phyloP scores from a whole-genome alignment of 2,329 filamentous ascomycete genomes.

The Neurospora crassa region DNA sequence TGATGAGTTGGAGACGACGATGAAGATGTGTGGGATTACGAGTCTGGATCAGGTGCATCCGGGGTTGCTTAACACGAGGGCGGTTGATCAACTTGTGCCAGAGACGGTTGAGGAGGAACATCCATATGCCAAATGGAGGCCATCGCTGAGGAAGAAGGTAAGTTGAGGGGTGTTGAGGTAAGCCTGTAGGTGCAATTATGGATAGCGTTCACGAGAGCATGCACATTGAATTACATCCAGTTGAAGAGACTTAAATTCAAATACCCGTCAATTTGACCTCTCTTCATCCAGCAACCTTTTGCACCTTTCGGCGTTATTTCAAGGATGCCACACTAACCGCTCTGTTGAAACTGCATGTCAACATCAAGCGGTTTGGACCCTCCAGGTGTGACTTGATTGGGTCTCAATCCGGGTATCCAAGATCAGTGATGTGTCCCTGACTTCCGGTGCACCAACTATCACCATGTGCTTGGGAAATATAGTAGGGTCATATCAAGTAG shows the following conservation, averaged over 20 bases:
- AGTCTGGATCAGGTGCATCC: constrained; percentile 51
- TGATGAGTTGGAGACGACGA: constrained; percentile 56
- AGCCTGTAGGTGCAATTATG: background rate
- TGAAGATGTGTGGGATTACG: constrained; percentile 56
- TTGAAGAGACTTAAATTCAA: too few species aligned
- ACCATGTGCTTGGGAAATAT: background rate
- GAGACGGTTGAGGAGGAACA: constrained; percentile 28
- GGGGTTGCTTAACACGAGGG: constrained; percentile 48
- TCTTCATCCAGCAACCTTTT: too few species aligned
- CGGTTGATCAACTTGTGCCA: constrained; percentile 37
- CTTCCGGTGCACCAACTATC: background rate
- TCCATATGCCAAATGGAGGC: constrained; percentile 34
- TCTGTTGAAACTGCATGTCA: too few species aligned
- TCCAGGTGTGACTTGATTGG: background rate
- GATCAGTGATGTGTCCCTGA: background rate
- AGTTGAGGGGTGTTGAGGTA: background rate
- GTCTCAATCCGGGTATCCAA: background rate
- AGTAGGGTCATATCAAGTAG: background rate
- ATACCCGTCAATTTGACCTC: too few species aligned
- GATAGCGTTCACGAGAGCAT: background rate
- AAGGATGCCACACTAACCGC: too few species aligned
- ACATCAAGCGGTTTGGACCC: background rate
- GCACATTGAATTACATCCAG: too few species aligned
- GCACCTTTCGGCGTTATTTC: too few species aligned
- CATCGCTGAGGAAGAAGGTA: constrained; percentile 17